Conservation (phyloP, 2,329 filamentous ascomycete genomes). For the Fusarium sp. region DNA sequence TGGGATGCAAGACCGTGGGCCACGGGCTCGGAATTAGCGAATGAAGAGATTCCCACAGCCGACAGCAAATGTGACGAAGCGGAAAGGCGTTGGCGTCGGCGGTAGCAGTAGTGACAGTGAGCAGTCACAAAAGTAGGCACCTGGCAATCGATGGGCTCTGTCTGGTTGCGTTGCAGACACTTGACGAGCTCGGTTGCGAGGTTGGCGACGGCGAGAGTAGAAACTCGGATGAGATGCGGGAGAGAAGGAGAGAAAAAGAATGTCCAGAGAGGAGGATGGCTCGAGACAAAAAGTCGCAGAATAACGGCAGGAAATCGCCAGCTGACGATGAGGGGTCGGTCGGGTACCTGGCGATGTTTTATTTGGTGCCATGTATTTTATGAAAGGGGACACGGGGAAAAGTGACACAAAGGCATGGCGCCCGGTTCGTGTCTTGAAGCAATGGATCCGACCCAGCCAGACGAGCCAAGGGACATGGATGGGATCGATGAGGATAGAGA, state of each 20-base stretch:
- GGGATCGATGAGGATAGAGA: slow-evolving; percentile 39
- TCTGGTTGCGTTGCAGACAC: slow-evolving; percentile 3
- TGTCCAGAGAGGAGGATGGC: slow-evolving; percentile 18
- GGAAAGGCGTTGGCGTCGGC: slow-evolving; percentile 37
- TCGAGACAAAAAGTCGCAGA: slow-evolving; percentile 27
- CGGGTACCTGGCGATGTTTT: slow-evolving; percentile 46
- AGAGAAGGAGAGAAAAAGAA: slow-evolving; percentile 19
- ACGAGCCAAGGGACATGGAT: slow-evolving; percentile 44
- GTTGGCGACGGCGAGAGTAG: not conserved
- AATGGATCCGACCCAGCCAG: slow-evolving; percentile 45
- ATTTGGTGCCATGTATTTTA: slow-evolving; percentile 48
- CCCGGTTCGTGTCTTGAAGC: slow-evolving; percentile 48
- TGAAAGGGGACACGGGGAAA: slow-evolving; percentile 48
- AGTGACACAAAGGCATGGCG: slow-evolving; percentile 46
- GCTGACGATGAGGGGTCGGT: slow-evolving; percentile 44
- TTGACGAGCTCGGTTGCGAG: not conserved
- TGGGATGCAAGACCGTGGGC: slow-evolving; percentile 46
- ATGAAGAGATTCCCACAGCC: slow-evolving; percentile 45
- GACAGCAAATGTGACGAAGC: slow-evolving; percentile 44
- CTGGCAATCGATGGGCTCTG: slow-evolving; percentile 5
- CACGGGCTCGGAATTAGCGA: slow-evolving; percentile 41
- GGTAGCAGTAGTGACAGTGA: slow-evolving; percentile 34
- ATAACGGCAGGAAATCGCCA: slow-evolving; percentile 26
- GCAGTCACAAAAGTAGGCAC: slow-evolving; percentile 12
- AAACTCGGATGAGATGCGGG: slow-evolving; percentile 4